Base-by-base conservation (phyloP, 2,329 filamentous ascomycete genomes). In the Exophiala lecanii-corni region DNA sequence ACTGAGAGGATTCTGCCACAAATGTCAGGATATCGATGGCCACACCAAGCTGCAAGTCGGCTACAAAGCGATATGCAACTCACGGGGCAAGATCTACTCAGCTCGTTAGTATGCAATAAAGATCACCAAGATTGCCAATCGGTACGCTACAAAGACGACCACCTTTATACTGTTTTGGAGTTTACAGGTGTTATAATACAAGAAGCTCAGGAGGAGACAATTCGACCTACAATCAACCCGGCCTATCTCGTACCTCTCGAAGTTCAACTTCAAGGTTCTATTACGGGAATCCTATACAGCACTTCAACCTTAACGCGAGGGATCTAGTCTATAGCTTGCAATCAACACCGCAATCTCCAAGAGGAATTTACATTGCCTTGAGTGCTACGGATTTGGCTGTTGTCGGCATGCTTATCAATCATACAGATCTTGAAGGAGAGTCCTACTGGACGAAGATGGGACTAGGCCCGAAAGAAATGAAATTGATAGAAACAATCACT, bases 301-400 rank as follows among this genome's bases (percentile, higher is more conserved):
- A 30, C 6, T 32, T 15, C n/a, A 39, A 25, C 13, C 37, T 31
- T 39, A 12, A 9, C 10, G 21, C 26, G 3, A 26, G 37, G 37
- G 37, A 39, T 32, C 6, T 32, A 25, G 26, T 39, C 26, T 39
- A 39, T 19, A 32, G 37, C 37, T 39, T 39, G 32, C 15, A 31
- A 13, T 39, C 26, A 32, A 39, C 37, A 18, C 26, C 18, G 7
- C 7, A 13, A 16, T 39, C 37, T 20, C 37, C 26, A 32, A 19
- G 15, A 39, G 23, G 37, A 5, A 10, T 39, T 23, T 39, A 32
- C 19, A 39, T 39, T 4, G 26, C 26, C n/a, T 31, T 39, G 15
- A 17, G 23, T 5, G 5, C n/a, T 2, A 10, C 16, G 13, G 37
- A 32, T 9, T 9, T 30, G 9, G 25, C 37, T 18, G 37, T 39